Percentiles rank a stretch among this genome's conserved stretches.
Evolutionary conservation across 2,329 filamentous ascomycete genomes (phyloP).

Genomic region (Cladophialophora carrionii): DNA sequence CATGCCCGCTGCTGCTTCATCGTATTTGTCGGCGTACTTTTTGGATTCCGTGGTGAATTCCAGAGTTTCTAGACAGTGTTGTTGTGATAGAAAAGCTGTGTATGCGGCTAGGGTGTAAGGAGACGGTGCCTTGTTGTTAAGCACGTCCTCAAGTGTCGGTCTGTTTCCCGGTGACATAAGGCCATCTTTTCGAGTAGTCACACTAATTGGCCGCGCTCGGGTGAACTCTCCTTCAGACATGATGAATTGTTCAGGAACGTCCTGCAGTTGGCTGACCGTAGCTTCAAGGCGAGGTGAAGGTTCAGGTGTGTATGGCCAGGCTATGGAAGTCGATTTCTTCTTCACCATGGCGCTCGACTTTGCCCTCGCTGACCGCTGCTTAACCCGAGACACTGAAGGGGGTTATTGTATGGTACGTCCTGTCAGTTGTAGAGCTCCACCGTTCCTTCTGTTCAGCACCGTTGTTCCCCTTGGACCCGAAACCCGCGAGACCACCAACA

Average conservation of each 20-base stretch:
- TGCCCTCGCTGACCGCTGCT: slow-evolving; percentile 18
- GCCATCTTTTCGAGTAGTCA: slow-evolving; percentile 47
- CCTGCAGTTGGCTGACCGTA: slow-evolving; percentile 46
- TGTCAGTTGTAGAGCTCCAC: not conserved
- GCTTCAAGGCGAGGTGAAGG: slow-evolving; percentile 53
- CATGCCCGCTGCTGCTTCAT: slow-evolving; percentile 58
- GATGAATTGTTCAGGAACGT: slow-evolving; percentile 48
- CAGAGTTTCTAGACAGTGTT: slow-evolving; percentile 93
- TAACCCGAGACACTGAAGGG: slow-evolving; percentile 3
- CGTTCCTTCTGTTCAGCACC: not conserved
- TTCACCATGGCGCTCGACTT: slow-evolving; percentile 39
- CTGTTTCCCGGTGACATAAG: slow-evolving; percentile 55
- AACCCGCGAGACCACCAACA: not conserved
- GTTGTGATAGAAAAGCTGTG: slow-evolving; percentile 94
- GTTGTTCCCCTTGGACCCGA: not conserved
- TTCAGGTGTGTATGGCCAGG: slow-evolving; percentile 45
- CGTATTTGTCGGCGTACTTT: slow-evolving; percentile 73
- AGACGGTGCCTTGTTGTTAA: slow-evolving; percentile 80
- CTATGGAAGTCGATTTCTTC: slow-evolving; percentile 40
- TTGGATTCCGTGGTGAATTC: slow-evolving; percentile 96
- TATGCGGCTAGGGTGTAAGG: slow-evolving; percentile 92
- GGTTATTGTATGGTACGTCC: slow-evolving; percentile 4
- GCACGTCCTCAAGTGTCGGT: slow-evolving; percentile 82
- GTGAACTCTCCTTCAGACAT: slow-evolving; percentile 48
- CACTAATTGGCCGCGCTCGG: slow-evolving; percentile 50